Conservation (phyloP, 1,284 basidiomycete genomes). For the Puccinia novopanici region DNA sequence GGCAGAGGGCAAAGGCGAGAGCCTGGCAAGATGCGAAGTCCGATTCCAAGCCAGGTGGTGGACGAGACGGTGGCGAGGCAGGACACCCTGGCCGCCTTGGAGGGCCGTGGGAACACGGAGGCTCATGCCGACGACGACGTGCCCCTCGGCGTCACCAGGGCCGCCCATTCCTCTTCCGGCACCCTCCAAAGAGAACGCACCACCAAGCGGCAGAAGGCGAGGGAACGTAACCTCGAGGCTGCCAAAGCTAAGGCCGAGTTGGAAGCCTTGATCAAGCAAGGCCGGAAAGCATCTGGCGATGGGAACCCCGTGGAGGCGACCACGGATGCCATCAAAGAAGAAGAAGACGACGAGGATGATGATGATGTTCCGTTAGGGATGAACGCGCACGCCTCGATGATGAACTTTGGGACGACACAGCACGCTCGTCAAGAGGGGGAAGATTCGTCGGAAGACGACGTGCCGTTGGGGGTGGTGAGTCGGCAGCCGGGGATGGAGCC, state of each 20-base stretch:
- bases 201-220: constrained; percentile 24
- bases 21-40: background rate
- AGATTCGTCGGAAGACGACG: constrained; percentile 35
- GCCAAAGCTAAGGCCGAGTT: constrained; percentile 22
- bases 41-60: constrained; percentile 9
- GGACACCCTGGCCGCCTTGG: constrained; percentile 44
- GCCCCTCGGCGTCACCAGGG: constrained; percentile 45
- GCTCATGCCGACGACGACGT: constrained; percentile 46
- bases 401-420: background rate
- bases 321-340: background rate
- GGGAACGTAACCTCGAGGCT: background rate
- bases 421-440: background rate
- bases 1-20: background rate
- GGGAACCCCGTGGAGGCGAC: background rate
- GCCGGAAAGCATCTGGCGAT: background rate
- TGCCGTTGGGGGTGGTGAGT: constrained; percentile 23
- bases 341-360: constrained; percentile 23
- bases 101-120: constrained; percentile 36
- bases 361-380: constrained; percentile 44
- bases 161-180: constrained; percentile 20
- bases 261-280: background rate
- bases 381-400: constrained; percentile 2
- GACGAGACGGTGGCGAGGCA: constrained; percentile 21
- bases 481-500: background rate
- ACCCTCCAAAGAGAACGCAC: constrained; percentile 18